Conservation (phyloP, 1,284 basidiomycete genomes). For the Porodaedalea pini region DNA sequence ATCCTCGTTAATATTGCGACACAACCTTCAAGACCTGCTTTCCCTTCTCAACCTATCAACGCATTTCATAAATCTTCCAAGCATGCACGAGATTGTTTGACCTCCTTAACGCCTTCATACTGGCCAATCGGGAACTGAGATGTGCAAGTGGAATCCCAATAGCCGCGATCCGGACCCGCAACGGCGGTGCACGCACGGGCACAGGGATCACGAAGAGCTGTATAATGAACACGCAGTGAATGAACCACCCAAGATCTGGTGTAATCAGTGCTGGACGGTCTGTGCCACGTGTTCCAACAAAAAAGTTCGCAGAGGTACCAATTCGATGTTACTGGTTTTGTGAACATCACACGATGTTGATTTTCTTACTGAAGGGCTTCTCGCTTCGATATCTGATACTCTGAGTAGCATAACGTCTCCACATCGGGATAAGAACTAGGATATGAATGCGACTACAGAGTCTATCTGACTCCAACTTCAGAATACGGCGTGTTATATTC, state of each 20-base stretch:
- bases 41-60: too few species aligned
- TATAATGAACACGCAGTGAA: neutral
- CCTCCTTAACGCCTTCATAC: too few species aligned
- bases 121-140: neutral
- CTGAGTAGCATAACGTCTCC: neutral
- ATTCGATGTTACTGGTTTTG: neutral
- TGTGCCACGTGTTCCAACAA: constrained; percentile 10
- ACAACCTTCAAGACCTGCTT: too few species aligned
- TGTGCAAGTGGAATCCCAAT: constrained; percentile 13
- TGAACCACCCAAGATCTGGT: constrained; percentile 7
- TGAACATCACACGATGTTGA: neutral
- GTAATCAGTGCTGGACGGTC: constrained; percentile 15
- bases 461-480: too few species aligned
- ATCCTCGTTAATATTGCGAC: too few species aligned
- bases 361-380: neutral
- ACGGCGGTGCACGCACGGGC: constrained; percentile 6
- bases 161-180: neutral
- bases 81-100: too few species aligned
- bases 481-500: too few species aligned
- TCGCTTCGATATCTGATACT: neutral
- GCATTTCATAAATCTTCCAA: too few species aligned
- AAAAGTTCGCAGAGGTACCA: constrained; percentile 3
- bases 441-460: too few species aligned
- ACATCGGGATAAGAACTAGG: neutral
- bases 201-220: constrained; percentile 8